Conservation (phyloP, 768 basidiomycete species). For the Russula olivacea region DNA sequence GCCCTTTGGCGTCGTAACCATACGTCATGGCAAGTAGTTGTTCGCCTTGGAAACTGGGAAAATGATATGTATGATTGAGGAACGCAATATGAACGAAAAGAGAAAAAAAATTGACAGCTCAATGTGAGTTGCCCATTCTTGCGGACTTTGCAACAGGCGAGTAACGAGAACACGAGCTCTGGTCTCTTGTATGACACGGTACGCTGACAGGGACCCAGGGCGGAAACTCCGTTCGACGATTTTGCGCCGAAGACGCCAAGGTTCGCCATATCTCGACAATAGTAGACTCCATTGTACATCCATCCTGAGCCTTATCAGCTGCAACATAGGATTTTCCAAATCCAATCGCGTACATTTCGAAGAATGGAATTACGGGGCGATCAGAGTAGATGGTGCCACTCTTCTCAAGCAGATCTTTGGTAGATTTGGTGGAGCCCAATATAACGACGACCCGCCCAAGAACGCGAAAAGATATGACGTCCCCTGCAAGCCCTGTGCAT, state of each 20-base stretch:
- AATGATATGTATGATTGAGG: background rate
- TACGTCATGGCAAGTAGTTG: slow-evolving; percentile 7
- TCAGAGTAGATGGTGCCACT: slow-evolving; percentile 35
- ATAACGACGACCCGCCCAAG: slow-evolving; percentile 46
- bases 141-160: background rate
- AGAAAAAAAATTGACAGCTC: background rate
- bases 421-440: slow-evolving; percentile 41
- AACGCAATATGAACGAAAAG: too few relatives aligned
- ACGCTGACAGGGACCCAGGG: background rate
- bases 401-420: slow-evolving; percentile 47
- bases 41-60: slow-evolving; percentile 9
- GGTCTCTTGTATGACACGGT: slow-evolving; percentile 1
- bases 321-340: background rate
- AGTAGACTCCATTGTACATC: background rate
- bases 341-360: slow-evolving; percentile 5
- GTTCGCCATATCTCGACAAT: background rate
- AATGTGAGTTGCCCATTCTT: background rate
- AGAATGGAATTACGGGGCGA: background rate
- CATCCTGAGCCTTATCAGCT: background rate
- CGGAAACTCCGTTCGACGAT: slow-evolving; percentile 12
- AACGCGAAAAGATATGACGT: slow-evolving; percentile 28
- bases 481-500: background rate
- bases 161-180: background rate
- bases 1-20: slow-evolving; percentile 4
- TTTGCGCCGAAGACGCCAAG: slow-evolving; percentile 3